These are phyloP conservation scores for Penicillium lividum DNA, from an alignment of 495 filamentous ascomycete genomes.

Conservation along the genomic window DNA sequence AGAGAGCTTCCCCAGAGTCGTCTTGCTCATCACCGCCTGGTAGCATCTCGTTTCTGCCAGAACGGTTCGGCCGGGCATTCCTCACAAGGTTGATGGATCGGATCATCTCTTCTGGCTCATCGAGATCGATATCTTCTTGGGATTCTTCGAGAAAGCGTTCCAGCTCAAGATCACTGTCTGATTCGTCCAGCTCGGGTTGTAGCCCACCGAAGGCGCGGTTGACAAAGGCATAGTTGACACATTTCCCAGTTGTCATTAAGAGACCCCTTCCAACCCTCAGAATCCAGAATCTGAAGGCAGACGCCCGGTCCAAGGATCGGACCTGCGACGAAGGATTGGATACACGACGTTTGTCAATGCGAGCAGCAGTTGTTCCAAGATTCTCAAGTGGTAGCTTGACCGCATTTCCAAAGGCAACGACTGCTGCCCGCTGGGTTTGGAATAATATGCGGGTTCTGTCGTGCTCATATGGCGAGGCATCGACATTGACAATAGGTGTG, in stretches of 20 bases:
- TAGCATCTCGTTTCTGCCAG: background rate
- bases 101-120: constrained; percentile 43
- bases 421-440: constrained; percentile 55
- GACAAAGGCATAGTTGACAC: constrained; percentile 58
- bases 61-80: constrained; percentile 4
- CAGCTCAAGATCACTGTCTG: constrained; percentile 37
- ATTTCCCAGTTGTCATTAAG: constrained; percentile 60
- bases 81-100: constrained; percentile 32
- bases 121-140: constrained; percentile 47
- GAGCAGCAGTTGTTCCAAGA: constrained; percentile 36
- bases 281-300: constrained; percentile 59
- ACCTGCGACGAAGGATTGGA: constrained; percentile 26
- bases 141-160: constrained; percentile 28
- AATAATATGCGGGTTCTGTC: constrained; percentile 56
- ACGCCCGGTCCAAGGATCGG: constrained; percentile 37
- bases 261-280: constrained; percentile 62
- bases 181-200: constrained; percentile 37
- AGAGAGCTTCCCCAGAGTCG: background rate
- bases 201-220: constrained; percentile 66
- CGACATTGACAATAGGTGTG: constrained; percentile 54
- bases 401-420: constrained; percentile 56
- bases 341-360: constrained; percentile 25
- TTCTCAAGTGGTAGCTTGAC: constrained; percentile 55
- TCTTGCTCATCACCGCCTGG: background rate
- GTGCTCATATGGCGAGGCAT: constrained; percentile 59